Conservation (phyloP, 2,329 filamentous ascomycete genomes). For the Colletotrichum paranaense region DNA sequence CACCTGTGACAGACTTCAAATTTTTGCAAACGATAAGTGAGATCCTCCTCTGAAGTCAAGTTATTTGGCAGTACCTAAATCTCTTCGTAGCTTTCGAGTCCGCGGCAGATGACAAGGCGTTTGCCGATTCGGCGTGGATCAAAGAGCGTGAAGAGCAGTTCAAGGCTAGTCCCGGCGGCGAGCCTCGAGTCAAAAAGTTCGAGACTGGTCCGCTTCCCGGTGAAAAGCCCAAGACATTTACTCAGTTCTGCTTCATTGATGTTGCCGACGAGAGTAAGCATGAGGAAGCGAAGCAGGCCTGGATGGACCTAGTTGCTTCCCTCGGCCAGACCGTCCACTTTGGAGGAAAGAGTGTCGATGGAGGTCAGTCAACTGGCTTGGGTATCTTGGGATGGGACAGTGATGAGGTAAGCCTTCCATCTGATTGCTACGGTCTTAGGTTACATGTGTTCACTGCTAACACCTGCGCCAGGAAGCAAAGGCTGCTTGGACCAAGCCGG, state of each 20-base stretch:
- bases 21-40: conserved; percentile 22
- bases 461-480: neutral
- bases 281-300: conserved; percentile 20
- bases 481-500: conserved; percentile 23
- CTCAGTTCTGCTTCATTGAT: conserved; percentile 15
- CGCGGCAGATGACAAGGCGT: conserved; percentile 14
- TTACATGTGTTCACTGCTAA: neutral
- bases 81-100: conserved; percentile 16
- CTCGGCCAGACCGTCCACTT: conserved; percentile 17
- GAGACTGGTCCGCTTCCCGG: neutral
- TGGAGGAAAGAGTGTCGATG: conserved; percentile 12
- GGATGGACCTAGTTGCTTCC: conserved; percentile 10
- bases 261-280: conserved; percentile 24
- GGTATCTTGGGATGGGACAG: conserved; percentile 30
- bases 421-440: too few relatives aligned
- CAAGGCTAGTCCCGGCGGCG: neutral
- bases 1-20: conserved; percentile 25
- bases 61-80: neutral
- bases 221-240: conserved; percentile 16
- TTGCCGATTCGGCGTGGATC: conserved; percentile 19
- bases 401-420: conserved; percentile 3
- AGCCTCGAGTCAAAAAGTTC: conserved; percentile 25
- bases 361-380: conserved; percentile 7
- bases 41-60: neutral
- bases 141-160: conserved; percentile 13